Evolutionary conservation across 305 asterid species (phyloP).

Genomic region (Rubia balearica): DNA sequence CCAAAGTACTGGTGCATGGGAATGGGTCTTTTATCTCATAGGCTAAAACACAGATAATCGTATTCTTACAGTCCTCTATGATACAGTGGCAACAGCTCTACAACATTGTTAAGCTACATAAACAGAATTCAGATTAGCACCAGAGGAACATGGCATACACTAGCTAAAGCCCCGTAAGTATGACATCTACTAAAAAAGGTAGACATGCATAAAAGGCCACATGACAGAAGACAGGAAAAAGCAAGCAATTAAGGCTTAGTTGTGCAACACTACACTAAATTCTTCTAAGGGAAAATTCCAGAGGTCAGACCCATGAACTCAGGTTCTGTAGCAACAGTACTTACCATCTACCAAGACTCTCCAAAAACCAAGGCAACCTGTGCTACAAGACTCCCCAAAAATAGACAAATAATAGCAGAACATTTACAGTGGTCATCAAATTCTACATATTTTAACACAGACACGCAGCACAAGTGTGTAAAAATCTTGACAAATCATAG

Average conservation of each 20-base stretch:
- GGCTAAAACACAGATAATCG: not conserved
- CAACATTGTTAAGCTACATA: not conserved
- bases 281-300: not conserved
- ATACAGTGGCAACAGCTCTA: not conserved
- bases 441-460: not conserved
- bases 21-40: not conserved
- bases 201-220: not conserved
- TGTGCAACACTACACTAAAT: not conserved
- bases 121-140: not conserved
- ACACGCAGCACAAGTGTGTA: not conserved
- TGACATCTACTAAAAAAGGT: not conserved
- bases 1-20: not conserved
- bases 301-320: not conserved
- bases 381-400: not conserved
- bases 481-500: too few species aligned
- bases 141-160: not conserved
- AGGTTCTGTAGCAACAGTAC: not conserved
- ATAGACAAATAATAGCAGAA: not conserved
- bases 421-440: not conserved
- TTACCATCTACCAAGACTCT: not conserved
- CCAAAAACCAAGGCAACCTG: not conserved
- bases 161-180: not conserved
- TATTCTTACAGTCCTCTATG: not conserved
- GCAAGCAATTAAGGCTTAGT: not conserved
- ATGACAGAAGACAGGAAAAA: not conserved